Conservation (phyloP, 23 red algal genomes). For the Gracilaria gracilis region DNA sequence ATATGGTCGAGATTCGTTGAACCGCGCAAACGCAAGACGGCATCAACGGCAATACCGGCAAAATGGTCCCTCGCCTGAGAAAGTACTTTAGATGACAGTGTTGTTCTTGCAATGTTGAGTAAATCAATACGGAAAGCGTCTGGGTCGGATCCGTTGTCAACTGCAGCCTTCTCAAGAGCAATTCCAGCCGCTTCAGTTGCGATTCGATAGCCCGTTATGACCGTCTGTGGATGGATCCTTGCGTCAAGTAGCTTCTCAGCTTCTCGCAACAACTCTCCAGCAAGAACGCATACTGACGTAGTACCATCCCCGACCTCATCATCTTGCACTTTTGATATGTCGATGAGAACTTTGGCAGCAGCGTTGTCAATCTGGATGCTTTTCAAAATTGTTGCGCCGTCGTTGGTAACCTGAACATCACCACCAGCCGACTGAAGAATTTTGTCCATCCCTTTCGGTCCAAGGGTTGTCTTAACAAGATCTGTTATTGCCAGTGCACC, state of each 20-base stretch:
- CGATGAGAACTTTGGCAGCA: conserved; percentile 95
- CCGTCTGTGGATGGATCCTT: conserved; percentile 90
- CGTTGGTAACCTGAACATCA: conserved; percentile 95
- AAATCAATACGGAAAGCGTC: conserved; percentile 78
- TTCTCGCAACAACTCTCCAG: conserved; percentile 95
- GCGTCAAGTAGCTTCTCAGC: conserved; percentile 97
- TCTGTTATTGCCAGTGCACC: conserved; percentile 97
- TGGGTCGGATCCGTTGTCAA: conserved; percentile 73
- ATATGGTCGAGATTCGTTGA: conserved; percentile 98
- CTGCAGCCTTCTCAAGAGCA: conserved; percentile 78
- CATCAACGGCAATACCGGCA: conserved; percentile 92
- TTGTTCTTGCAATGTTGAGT: conserved; percentile 90
- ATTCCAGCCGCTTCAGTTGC: conserved; percentile 72
- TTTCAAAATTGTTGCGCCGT: conserved; percentile 96
- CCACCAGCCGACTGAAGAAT: conserved; percentile 91
- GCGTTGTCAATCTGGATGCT: conserved; percentile 92
- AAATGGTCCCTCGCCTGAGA: conserved; percentile 93
- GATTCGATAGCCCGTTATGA: conserved; percentile 83
- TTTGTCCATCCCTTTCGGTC: conserved; percentile 96
- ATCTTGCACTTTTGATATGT: conserved; percentile 95
- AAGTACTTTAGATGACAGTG: conserved; percentile 94
- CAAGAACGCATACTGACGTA: conserved; percentile 96
- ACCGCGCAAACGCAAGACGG: conserved; percentile 92
- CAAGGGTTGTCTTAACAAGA: conserved; percentile 94
- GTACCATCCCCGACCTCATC: conserved; percentile 99